Evolutionary conservation across 192 early-diverging fungal species (phyloP).

Genomic region (Rhizophagus clarus): DNA sequence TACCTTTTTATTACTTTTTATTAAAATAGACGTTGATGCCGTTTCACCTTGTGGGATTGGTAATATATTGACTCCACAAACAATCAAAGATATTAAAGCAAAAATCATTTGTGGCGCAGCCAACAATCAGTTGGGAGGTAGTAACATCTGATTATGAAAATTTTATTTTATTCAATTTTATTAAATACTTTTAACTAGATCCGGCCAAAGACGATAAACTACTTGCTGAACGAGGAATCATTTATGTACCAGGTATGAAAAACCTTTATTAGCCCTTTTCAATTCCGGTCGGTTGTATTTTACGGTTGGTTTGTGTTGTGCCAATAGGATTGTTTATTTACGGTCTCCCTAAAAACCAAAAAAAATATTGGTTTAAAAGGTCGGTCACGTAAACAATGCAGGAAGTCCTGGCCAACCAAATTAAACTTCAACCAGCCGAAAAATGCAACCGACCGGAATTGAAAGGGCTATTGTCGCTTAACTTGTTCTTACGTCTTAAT

Average conservation of each 20-base stretch:
- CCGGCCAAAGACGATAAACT: conserved; percentile 39
- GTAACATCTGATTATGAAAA: background rate
- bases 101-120: conserved; percentile 52
- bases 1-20: no score
- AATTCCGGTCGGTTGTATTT: no score
- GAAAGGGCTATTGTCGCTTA: background rate
- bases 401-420: no score
- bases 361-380: no score
- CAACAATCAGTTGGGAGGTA: conserved; percentile 48
- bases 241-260: conserved; percentile 41
- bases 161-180: background rate
- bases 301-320: no score
- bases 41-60: conserved; percentile 49
- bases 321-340: no score
- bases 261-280: no score
- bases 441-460: no score
- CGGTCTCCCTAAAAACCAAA: no score
- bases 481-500: background rate
- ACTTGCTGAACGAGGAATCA: conserved; percentile 40
- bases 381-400: no score
- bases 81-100: conserved; percentile 38
- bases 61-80: conserved; percentile 40
- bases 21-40: conserved; percentile 40
- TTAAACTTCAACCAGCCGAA: no score
- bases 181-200: conserved; percentile 23